Evolutionary conservation across 2,329 filamentous ascomycete genomes (phyloP), one percentile per base, ranked within the genome.

Genomic region (Magnaporthales sp.): DNA sequence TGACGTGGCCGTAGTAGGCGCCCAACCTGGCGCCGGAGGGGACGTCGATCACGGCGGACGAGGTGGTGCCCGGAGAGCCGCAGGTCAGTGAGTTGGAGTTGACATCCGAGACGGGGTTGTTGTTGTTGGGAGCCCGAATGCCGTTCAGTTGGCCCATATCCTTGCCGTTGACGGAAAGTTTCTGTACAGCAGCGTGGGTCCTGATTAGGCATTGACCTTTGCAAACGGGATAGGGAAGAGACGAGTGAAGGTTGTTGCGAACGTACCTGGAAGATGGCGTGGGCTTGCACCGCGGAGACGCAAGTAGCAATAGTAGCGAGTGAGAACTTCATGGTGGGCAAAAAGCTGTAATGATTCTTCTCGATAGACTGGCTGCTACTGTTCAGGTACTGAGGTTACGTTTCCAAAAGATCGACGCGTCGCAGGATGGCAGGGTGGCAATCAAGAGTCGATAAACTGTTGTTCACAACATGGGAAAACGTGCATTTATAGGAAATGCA

Each of bases 101-200:
- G 56, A 84, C 82, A 70, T 83, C 78, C 63, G 80, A 78, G 24
- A 86, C 80, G 2, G 84, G 84, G 70, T 79, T 83, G 74, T 86
- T 88, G 75, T 78, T 81, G 58, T 74, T 75, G 5, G 82, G 83
- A 2, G 80, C 74, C 15, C 83, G 81, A 66, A 83, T 77, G 68
- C 79, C 83, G 58, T 76, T 77, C 15, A 80, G 76, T 29, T 76
- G 76, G 68, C 78, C 78, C 65, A 78, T 75, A 69, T 80, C 78
- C 58, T 77, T 74, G 60, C 77, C 79, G 69, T 83, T 80, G 70
- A 84, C 78, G 66, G 80, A 83, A 46, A 84, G 69, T 75, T 78
- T 77, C 56, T 60, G 22, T 27, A 5, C 13, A 27, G 13, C 4
- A 60, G 11, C 24, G 5, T 24, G 13, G 10, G 11, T 60, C 2